Base-by-base conservation (phyloP, 257 asterid species). In the Rehmannia glutinosa region DNA sequence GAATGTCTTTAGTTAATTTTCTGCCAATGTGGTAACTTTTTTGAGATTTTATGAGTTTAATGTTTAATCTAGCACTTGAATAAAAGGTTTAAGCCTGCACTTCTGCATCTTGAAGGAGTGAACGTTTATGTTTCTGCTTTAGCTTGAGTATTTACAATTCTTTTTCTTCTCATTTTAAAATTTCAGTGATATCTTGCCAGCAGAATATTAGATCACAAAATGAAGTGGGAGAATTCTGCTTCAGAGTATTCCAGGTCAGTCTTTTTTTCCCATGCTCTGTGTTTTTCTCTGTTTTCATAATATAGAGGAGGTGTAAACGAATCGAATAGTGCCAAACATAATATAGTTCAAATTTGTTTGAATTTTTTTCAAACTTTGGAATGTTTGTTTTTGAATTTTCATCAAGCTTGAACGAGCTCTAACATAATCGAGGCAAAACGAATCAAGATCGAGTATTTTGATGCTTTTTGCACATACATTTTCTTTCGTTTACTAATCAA, bases 201-300 rank as follows among this genome's bases (percentile, higher is more conserved):
- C n/a, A n/a, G n/a, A n/a, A n/a, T n/a, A n/a, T 39, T 62, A 67
- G 73, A 68, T 63, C 65, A 0, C 55, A 43, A 36, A 51, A 27
- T 42, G 30, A 32, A 39, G 58, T 35, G 82, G 81, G 52, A 88
- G 92, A 77, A 88, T 91, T 66, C 74, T 86, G 70, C 92, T 91
- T 62, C 91, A 80, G 74, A 84, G 91, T 74, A 45, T 73, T 68
- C 90, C 95, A 76, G 97, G 97, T 88, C 60, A 52, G 66, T 66
- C 41, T 42, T 60, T 66, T 39, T 23, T 58, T 17, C 32, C 5
- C 13, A 1, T 25, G 28, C 11, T 16, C 41, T 32, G 42, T 20
- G 4, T 15, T 17, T 1, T 5, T 42, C 11, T 55, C 12, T 0
- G 42, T n/a, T n/a, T n/a, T n/a, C n/a, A n/a, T n/a, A n/a, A n/a